Conservation (phyloP, 2,329 filamentous ascomycete genomes). For the Fusarium sp. region DNA sequence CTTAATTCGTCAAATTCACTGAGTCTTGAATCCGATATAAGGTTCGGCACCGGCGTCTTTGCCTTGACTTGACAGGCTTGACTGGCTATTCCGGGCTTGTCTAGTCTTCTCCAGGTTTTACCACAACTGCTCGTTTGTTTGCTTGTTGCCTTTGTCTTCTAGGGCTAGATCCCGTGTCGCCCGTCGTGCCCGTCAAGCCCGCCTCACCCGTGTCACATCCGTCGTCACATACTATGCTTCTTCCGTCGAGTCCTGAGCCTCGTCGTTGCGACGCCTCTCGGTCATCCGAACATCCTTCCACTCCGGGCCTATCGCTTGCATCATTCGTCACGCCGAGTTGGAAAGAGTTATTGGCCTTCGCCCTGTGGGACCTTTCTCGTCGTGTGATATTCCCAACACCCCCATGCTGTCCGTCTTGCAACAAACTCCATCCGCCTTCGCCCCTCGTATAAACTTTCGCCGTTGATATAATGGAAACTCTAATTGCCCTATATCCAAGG, state of each 20-base stretch:
- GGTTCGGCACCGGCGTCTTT: slow-evolving; percentile 32
- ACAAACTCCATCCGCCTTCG: slow-evolving; percentile 1
- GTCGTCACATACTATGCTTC: slow-evolving; percentile 20
- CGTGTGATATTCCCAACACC: background rate
- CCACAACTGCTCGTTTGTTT: background rate
- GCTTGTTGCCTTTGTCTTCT: slow-evolving; percentile 9
- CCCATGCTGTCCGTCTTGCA: background rate
- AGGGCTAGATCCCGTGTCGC: slow-evolving; percentile 30
- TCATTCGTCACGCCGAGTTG: background rate
- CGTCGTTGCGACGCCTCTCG: slow-evolving; percentile 7
- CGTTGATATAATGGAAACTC: slow-evolving; percentile 28
- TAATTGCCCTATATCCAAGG: background rate
- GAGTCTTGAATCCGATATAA: slow-evolving; percentile 25
- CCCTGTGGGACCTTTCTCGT: background rate
- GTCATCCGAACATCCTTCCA: background rate
- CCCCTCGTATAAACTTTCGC: slow-evolving; percentile 26
- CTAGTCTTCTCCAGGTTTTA: slow-evolving; percentile 28
- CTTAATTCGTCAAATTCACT: slow-evolving; percentile 29
- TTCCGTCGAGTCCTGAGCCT: slow-evolving; percentile 28
- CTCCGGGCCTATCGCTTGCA: slow-evolving; percentile 9
- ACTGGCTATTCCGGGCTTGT: slow-evolving; percentile 14
- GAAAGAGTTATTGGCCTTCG: background rate
- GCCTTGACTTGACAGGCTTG: slow-evolving; percentile 11
- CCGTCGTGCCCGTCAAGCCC: slow-evolving; percentile 22
- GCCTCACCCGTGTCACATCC: slow-evolving; percentile 14